A percentile compares a stretch with the other conserved stretches of the same genome.
Conservation (phyloP, 495 filamentous ascomycete genomes). For the Aspergillus asperescens region DNA sequence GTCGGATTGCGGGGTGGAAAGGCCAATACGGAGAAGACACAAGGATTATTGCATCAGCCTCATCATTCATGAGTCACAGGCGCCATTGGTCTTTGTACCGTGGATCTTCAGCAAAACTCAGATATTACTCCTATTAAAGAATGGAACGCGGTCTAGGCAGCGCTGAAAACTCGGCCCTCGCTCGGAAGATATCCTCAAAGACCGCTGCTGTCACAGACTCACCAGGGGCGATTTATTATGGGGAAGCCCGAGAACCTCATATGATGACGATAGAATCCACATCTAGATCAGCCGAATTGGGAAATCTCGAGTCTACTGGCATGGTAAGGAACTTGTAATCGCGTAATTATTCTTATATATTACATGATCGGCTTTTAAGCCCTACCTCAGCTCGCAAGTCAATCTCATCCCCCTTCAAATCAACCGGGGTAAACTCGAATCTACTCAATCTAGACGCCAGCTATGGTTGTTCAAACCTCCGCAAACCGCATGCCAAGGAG, state of each 20-base stretch:
- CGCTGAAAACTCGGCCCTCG: conserved; percentile 3
- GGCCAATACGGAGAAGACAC: neutral
- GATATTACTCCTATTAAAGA: neutral
- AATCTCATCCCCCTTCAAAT: neutral
- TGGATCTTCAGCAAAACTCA: no score
- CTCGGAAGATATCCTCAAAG: neutral
- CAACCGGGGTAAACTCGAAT: conserved; percentile 3
- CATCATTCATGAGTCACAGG: conserved; percentile 16
- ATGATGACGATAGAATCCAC: neutral
- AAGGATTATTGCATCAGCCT: conserved; percentile 9
- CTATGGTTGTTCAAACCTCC: no score
- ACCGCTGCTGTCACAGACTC: neutral
- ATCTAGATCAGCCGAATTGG: conserved; percentile 1
- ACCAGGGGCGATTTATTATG: no score
- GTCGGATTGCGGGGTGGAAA: conserved; percentile 17
- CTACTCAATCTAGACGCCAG: neutral
- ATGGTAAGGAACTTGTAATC: neutral
- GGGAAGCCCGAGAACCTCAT: no score
- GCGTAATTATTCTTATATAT: no score
- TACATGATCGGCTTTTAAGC: conserved; percentile 7
- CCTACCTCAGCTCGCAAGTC: neutral
- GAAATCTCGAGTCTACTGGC: neutral
- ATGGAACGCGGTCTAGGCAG: conserved; percentile 1
- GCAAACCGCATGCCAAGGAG: neutral
- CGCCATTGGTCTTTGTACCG: no score